Evolutionary conservation across 495 filamentous ascomycete genomes (phyloP).

Genomic region (Tetracladium setigerum): DNA sequence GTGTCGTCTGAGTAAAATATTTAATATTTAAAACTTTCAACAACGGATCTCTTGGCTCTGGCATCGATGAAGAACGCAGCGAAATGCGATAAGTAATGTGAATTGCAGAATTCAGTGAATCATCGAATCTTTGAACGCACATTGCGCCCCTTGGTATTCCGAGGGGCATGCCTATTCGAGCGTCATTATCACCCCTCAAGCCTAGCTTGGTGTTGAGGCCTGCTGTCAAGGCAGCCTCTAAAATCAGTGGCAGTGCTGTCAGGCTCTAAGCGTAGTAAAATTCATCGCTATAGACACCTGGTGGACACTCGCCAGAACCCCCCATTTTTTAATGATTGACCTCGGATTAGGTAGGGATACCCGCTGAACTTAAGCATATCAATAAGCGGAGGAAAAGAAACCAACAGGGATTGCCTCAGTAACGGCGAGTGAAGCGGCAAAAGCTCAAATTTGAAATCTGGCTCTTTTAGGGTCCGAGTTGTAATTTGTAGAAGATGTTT

Average conservation of each 20-base stretch:
- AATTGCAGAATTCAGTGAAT: too few relatives aligned
- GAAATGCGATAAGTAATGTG: constrained; percentile 69
- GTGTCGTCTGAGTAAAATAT: constrained; percentile 29
- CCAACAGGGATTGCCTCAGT: constrained; percentile 64
- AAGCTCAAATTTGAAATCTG: constrained; percentile 69
- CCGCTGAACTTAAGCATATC: constrained; percentile 71
- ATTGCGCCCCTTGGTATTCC: constrained; percentile 59
- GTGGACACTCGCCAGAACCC: too few relatives aligned
- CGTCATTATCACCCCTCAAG: too few relatives aligned
- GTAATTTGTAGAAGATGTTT: too few relatives aligned
- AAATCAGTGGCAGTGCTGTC: constrained; percentile 38
- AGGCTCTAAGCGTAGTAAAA: constrained; percentile 37
- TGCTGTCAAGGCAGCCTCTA: constrained; percentile 30
- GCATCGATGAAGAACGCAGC: constrained; percentile 68
- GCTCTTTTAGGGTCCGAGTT: constrained; percentile 47
- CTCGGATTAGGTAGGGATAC: constrained; percentile 64
- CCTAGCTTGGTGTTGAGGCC: constrained; percentile 39
- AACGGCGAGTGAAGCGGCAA: constrained; percentile 66
- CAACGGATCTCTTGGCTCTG: constrained; percentile 66
- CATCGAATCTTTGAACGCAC: constrained; percentile 68
- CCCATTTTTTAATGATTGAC: constrained; percentile 39
- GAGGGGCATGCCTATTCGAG: constrained; percentile 59
- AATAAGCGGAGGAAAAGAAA: constrained; percentile 71
- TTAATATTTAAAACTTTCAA: constrained; percentile 57
- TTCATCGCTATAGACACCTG: constrained; percentile 22